A percentile compares a stretch with the other conserved stretches of the same genome.
Conservation (phyloP, 331 rosid species). For the Quercus tomentella region DNA sequence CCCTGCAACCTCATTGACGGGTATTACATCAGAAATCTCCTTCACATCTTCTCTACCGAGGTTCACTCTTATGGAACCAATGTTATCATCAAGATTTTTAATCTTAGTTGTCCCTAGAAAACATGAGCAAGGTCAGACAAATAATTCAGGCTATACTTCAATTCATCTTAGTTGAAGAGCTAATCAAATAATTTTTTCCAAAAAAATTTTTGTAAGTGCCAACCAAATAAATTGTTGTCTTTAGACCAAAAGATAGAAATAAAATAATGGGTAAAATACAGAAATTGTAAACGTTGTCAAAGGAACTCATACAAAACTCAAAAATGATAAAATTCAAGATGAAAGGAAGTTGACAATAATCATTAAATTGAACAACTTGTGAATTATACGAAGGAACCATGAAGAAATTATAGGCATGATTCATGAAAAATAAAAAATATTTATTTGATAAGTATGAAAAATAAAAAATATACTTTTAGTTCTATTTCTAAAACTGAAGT, state of each 20-base stretch:
- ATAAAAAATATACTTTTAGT: neutral
- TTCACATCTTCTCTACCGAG: constrained; percentile 37
- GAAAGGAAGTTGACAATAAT: neutral
- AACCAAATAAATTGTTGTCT: no score
- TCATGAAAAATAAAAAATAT: neutral
- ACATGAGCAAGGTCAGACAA: neutral
- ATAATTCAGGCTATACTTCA: neutral
- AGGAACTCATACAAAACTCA: neutral
- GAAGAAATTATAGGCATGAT: neutral
- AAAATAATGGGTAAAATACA: neutral
- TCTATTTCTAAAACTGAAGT: neutral
- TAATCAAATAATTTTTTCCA: neutral
- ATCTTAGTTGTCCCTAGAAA: constrained; percentile 53
- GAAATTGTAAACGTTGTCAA: neutral
- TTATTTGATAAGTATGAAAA: neutral
- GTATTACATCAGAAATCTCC: constrained; percentile 52
- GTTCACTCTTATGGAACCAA: constrained; percentile 47
- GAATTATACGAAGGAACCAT: neutral
- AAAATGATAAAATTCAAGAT: neutral
- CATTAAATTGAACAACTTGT: neutral
- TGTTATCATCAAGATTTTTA: constrained; percentile 49
- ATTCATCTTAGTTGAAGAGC: neutral
- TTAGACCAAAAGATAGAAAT: neutral
- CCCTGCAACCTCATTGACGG: constrained; percentile 49
- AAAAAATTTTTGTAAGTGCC: no score